Evolutionary conservation across 2,329 filamentous ascomycete genomes (phyloP), one percentile per base, ranked within the genome.

Genomic region (Helotiales sp.): DNA sequence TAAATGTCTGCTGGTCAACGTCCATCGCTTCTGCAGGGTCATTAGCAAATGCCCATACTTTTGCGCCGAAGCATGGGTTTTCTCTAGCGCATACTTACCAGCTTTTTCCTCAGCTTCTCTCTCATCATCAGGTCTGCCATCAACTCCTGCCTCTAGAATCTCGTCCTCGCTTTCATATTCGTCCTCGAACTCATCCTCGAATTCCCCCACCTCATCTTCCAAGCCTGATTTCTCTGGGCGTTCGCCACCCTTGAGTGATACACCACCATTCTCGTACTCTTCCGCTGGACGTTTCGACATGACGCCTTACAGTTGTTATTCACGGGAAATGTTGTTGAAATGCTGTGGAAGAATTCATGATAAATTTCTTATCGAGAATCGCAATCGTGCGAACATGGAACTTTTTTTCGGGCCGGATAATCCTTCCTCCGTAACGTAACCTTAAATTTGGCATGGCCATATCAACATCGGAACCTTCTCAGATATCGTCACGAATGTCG

Each of bases 151-250:
- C 81, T 98, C 95, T 68, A 97, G 82, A 61, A 98, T 92, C 80
- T 98, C 94, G 78, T 97, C 94, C 75, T 91, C 90, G 74, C 89
- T 97, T 84, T 97, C 94, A 73, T 91, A 95, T 77, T 95, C 92
- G 75, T 95, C 92, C 80, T 95, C 93, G 73, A 95, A 97, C 77
- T 98, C 95, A 81, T 97, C 96, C 77, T 97, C 96, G 71, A 96
- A 98, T 73, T 98, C 92, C 77, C 88, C 88, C 83, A 90, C 89
- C 28, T 88, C 88, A 71, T 82, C 79, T 73, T 87, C 85, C 74
- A 92, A 88, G 61, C 92, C 85, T 67, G 91, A 91, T 69, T 86
- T 83, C 70, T 89, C 87, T 5, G 86, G 87, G 43, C 87, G 85
- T 24, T 84, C 83, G 61, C 88, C 86, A 66, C 84, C 83, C 80